phyloP scores from a whole-genome alignment of 176 grass and related monocot genomes.

The Carex myosuroides region DNA sequence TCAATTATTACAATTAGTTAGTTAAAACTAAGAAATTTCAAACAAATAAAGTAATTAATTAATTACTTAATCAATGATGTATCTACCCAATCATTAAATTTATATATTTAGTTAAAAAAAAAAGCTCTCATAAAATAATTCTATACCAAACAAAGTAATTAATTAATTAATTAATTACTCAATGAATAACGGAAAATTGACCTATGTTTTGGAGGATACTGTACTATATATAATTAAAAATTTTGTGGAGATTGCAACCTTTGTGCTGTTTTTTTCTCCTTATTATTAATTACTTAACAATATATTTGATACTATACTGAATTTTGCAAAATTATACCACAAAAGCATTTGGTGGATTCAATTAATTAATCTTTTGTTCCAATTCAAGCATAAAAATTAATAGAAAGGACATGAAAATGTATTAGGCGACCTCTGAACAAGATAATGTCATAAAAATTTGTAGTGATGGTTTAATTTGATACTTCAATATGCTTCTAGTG shows the following conservation, averaged over 20 bases:
- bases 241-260: not conserved
- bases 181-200: too few species aligned
- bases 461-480: too few species aligned
- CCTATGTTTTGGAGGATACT: not conserved
- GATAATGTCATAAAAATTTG: too few species aligned
- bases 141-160: not conserved
- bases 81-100: not conserved
- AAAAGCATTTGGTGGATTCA: not conserved
- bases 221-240: not conserved
- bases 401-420: not conserved
- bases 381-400: not conserved
- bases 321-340: not conserved
- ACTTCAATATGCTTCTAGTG: too few species aligned
- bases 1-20: conserved; percentile 7
- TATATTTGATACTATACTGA: not conserved
- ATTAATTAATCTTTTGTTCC: not conserved
- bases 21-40: conserved; percentile 4
- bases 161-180: too few species aligned
- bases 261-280: not conserved
- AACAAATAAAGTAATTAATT: not conserved
- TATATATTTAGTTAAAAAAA: not conserved
- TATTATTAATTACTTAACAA: not conserved
- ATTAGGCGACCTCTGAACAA: too few species aligned
- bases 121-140: not conserved
- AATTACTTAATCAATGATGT: not conserved